Conservation (phyloP, 805 yeast genomes). For the Wickerhamiella alocasiicola region DNA sequence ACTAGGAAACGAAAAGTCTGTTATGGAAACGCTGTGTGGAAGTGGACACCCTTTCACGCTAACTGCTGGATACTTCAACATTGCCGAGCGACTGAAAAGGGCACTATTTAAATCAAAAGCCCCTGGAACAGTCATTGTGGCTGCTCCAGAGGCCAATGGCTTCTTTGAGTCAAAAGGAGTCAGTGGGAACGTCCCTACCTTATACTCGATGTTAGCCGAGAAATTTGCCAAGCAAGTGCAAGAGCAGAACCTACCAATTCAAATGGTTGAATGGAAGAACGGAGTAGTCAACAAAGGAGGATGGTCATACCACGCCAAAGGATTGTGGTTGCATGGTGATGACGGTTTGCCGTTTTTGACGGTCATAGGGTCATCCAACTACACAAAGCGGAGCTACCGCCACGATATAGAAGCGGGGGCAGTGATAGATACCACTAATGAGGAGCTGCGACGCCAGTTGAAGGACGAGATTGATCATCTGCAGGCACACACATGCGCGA, state of each 20-base stretch:
- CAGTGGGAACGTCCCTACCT: conserved; percentile 71
- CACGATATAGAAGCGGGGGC: conserved; percentile 85
- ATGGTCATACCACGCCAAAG: conserved; percentile 98
- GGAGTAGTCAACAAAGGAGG: conserved; percentile 79
- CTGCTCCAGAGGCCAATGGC: conserved; percentile 89
- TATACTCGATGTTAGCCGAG: conserved; percentile 67
- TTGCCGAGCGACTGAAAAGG: conserved; percentile 59
- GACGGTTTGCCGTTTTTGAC: conserved; percentile 45
- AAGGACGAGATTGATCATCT: conserved; percentile 51
- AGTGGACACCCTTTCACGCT: conserved; percentile 57
- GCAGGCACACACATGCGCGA: conserved; percentile 37
- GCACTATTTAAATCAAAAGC: conserved; percentile 42
- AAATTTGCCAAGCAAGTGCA: conserved; percentile 47
- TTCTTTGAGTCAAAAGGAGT: conserved; percentile 77
- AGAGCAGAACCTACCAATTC: conserved; percentile 34
- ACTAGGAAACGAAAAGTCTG: conserved; percentile 70
- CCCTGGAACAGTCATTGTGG: conserved; percentile 63
- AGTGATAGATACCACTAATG: conserved; percentile 58
- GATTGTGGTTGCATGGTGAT: conserved; percentile 55
- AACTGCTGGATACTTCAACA: conserved; percentile 94
- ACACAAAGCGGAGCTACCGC: conserved; percentile 78
- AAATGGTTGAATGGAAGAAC: conserved; percentile 69
- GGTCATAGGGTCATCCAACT: conserved; percentile 84
- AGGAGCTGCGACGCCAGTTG: conserved; percentile 45
- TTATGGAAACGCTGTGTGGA: conserved; percentile 34